Conservation (phyloP, 345 rosid species). For the Eucalyptus brandiana region DNA sequence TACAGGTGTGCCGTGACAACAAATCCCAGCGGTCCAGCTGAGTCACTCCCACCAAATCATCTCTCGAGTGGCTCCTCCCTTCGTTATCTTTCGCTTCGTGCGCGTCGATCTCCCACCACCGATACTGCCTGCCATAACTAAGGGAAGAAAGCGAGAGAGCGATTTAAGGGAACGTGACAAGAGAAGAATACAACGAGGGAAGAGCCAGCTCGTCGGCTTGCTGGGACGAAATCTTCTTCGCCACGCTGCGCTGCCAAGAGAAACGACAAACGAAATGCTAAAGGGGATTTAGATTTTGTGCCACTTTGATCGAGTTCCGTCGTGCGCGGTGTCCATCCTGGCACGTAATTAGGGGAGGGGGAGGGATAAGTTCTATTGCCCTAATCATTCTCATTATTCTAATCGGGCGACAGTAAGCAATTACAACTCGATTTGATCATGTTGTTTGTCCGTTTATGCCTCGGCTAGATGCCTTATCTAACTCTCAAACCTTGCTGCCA, state of each 20-base stretch:
- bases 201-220: background rate
- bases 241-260: background rate
- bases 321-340: background rate
- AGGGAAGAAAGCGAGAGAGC: background rate
- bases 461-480: background rate
- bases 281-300: background rate
- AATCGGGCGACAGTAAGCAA: background rate
- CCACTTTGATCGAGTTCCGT: background rate
- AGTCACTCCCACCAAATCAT: background rate
- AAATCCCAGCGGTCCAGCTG: background rate
- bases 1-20: background rate
- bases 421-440: background rate
- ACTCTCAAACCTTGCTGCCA: background rate
- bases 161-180: background rate
- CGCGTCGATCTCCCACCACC: background rate
- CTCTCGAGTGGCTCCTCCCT: background rate
- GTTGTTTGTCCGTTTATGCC: background rate
- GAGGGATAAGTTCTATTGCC: background rate
- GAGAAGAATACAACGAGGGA: background rate
- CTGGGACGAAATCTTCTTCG: background rate
- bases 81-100: background rate
- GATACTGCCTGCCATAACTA: background rate
- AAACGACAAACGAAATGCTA: background rate
- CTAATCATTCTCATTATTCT: background rate
- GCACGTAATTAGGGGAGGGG: background rate